Percentiles rank a stretch among this genome's conserved stretches.
Evolutionary conservation across 345 rosid species (phyloP).

Genomic region (Acer negundo): DNA sequence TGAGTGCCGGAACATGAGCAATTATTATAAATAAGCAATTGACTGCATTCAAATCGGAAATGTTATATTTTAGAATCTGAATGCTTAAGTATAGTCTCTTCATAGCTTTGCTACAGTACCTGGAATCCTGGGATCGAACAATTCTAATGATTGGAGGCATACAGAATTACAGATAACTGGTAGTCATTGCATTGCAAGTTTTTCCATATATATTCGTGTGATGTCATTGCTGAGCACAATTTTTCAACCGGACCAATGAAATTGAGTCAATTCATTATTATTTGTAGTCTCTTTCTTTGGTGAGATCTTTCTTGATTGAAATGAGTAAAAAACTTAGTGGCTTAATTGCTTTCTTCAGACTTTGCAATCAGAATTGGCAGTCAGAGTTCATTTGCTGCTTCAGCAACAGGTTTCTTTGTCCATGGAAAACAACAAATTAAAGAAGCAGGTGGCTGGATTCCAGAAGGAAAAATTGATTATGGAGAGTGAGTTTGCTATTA

Average conservation of each 20-base stretch:
- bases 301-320: not conserved
- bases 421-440: slow-evolving; percentile 61
- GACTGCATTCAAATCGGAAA: not conserved
- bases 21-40: not conserved
- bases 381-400: slow-evolving; percentile 53
- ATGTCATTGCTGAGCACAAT: not conserved
- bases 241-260: not conserved
- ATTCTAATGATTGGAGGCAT: not conserved
- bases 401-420: slow-evolving; percentile 62
- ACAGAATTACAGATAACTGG: not conserved
- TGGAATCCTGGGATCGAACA: not conserved
- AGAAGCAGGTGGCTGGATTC: slow-evolving; percentile 55
- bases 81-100: not conserved
- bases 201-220: not conserved
- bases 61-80: not conserved
- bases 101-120: not conserved
- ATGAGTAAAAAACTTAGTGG: not conserved
- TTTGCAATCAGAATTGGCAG: slow-evolving; percentile 59
- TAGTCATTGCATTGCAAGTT: not conserved
- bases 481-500: slow-evolving; percentile 44
- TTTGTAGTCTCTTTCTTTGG: not conserved
- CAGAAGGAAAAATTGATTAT: slow-evolving; percentile 56
- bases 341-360: slow-evolving; percentile 38
- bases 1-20: no score
- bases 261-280: not conserved